A percentile compares a stretch with the other conserved stretches of the same genome.
Evolutionary conservation across 23 red algal genomes (phyloP).

Genomic region (Gracilaria vermiculophylla): DNA sequence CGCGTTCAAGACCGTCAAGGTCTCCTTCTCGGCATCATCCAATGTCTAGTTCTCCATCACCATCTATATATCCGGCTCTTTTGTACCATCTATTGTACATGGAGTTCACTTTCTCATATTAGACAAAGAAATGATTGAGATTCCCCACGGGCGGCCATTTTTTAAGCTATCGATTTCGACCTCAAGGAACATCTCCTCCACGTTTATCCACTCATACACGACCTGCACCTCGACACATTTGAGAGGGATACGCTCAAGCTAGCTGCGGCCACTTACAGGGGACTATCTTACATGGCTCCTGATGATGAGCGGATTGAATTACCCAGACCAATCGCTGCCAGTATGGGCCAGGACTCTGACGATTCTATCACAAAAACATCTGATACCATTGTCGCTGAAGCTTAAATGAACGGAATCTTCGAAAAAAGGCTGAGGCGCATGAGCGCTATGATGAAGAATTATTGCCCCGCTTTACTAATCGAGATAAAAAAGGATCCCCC

Average conservation of each 20-base stretch:
- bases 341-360: background rate
- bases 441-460: background rate
- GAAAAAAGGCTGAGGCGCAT: background rate
- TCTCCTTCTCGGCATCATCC: background rate
- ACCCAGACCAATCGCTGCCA: background rate
- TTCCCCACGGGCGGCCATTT: conserved; percentile 16
- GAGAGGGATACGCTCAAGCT: background rate
- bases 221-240: background rate
- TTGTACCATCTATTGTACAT: background rate
- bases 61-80: background rate
- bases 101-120: background rate
- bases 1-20: background rate
- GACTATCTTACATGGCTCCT: background rate
- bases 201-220: background rate
- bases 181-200: background rate
- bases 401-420: background rate
- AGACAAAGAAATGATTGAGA: conserved; percentile 2
- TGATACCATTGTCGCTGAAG: background rate
- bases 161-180: conserved; percentile 27
- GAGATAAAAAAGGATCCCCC: background rate
- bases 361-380: background rate
- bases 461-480: background rate
- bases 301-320: conserved; percentile 1
- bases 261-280: background rate
- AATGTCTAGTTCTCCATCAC: background rate